phyloP scores from a whole-genome alignment of 495 filamentous ascomycete species.

The Xylaria scruposa region DNA sequence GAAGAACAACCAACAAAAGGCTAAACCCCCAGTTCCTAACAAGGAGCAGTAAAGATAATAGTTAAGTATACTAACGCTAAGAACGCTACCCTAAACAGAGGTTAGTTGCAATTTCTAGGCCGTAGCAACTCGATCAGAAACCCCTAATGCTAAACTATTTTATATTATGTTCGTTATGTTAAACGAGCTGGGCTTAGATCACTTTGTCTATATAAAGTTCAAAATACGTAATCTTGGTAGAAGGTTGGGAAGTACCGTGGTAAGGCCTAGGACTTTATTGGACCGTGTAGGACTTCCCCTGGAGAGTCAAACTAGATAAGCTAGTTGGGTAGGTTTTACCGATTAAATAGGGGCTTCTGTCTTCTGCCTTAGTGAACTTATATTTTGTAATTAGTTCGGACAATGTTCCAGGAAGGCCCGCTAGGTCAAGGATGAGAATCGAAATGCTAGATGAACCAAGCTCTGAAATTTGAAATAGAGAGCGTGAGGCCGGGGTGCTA shows the following conservation, averaged over 20 bases:
- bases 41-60: too few species aligned
- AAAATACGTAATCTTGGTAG: not conserved
- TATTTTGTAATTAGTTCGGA: not conserved
- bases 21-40: too few species aligned
- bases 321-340: not conserved
- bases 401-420: not conserved
- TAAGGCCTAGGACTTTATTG: not conserved
- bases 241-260: not conserved
- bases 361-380: not conserved
- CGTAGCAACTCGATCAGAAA: too few species aligned
- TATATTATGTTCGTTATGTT: too few species aligned
- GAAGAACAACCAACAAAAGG: too few species aligned
- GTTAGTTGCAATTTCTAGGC: too few species aligned
- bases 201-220: too few species aligned
- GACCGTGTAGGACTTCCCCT: not conserved
- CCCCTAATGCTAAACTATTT: too few species aligned
- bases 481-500: not conserved
- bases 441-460: not conserved
- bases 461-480: not conserved
- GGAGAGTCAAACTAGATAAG: not conserved
- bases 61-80: too few species aligned
- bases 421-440: not conserved
- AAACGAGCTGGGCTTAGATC: too few species aligned
- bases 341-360: not conserved
- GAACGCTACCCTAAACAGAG: too few species aligned